Base-by-base conservation (phyloP, 345 rosid species). In the Acer campestre region DNA sequence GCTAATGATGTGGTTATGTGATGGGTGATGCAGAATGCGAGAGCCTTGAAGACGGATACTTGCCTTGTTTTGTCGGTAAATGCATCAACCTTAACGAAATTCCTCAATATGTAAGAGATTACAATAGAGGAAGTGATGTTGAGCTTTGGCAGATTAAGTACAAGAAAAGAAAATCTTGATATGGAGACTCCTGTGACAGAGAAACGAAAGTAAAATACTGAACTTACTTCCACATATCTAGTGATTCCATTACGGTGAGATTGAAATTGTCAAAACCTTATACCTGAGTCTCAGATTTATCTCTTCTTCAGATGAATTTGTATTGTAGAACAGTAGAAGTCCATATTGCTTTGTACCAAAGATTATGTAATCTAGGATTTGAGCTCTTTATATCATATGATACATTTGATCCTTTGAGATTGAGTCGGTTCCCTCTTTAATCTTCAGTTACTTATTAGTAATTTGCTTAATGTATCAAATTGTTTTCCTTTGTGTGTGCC, bases 101-200 rank as follows among this genome's bases (percentile, higher is more conserved):
- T 69, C 97, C 94, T 7, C 90, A 84, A 67, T 95, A 85, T n/a
- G 40, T 91, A 2, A 74, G 77, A 27, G 84, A 76, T 25, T 92
- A 92, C 46, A 89, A 91, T 16, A 87, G 96, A 80, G 99, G 97
- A 75, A 81, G 78, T n/a, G 93, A 93, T 18, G 83, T 92, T 6
- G 98, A 92, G 82, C 86, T 93, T 58, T 95, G 99, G 99, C 86
- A 89, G 83, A 93, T 95, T 64, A 85, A 67, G 84, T 86, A 78
- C 80, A 61, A 40, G 4, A 72, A 80, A 81, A 56, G 51, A 31
- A 56, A 46, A 49, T 35, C 20, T 13, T 51, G 59, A 80, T 35
- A 1, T 0, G 5, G 53, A 1, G 64, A 29, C 25, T 62, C 59
- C 48, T 25, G 27, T 75, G 31, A 22, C 78, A 1, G 16, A 12